Percentiles rank a stretch among this genome's conserved stretches.
These are phyloP conservation scores for Fusarium sp. DNA, from an alignment of 2,329 filamentous ascomycete species.

Conservation along the genomic window DNA sequence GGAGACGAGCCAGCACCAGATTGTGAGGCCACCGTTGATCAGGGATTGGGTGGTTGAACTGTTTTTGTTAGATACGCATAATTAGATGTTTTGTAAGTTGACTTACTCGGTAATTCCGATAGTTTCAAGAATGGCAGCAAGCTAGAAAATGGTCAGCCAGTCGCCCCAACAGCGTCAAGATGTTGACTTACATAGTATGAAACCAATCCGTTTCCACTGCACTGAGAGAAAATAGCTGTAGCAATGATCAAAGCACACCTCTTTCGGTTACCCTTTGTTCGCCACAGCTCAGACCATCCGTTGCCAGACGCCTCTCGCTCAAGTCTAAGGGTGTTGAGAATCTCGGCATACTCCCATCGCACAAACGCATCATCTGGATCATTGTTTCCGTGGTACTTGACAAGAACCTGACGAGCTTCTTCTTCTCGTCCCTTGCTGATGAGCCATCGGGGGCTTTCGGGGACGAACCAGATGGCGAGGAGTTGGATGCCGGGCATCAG, in stretches of 20 bases:
- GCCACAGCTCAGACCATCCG: constrained; percentile 33
- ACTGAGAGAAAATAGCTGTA: constrained; percentile 36
- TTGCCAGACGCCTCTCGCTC: constrained; percentile 22
- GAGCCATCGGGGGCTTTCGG: constrained; percentile 37
- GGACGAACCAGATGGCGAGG: constrained; percentile 29
- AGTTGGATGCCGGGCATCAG: constrained; percentile 39
- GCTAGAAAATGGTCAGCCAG: neutral
- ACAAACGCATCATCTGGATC: constrained; percentile 32
- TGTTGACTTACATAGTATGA: constrained; percentile 34
- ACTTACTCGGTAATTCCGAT: constrained; percentile 40
- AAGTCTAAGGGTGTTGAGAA: constrained; percentile 30
- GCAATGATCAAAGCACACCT: constrained; percentile 35
- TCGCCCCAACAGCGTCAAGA: no score
- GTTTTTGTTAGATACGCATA: neutral
- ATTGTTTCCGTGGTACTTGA: constrained; percentile 39
- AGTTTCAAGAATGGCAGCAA: constrained; percentile 33
- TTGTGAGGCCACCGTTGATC: constrained; percentile 41
- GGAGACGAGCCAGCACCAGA: constrained; percentile 40
- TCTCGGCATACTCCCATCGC: constrained; percentile 31
- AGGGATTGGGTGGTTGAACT: constrained; percentile 36
- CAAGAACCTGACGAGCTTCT: constrained; percentile 29
- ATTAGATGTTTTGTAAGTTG: rapidly evolving
- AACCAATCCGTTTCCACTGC: constrained; percentile 37
- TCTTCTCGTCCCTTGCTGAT: constrained; percentile 36
- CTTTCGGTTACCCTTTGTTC: constrained; percentile 38